Conservation (phyloP, 106 monocot genomes). For the Iris macrosiphon region DNA sequence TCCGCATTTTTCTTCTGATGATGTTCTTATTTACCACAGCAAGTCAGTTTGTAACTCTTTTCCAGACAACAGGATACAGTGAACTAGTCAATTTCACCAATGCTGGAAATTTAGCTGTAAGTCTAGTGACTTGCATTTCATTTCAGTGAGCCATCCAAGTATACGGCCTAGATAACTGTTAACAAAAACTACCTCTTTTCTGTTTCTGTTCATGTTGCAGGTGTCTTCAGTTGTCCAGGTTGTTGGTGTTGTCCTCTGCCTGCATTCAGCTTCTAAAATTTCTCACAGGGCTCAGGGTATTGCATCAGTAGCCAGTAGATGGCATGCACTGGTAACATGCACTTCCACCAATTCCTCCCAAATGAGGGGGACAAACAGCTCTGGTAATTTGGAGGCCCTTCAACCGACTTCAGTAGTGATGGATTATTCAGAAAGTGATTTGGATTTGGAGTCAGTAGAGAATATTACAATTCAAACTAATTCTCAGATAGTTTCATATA, state of each 20-base stretch:
- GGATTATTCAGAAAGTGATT: conserved; percentile 55
- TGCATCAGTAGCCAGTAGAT: conserved; percentile 65
- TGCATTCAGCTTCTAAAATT: conserved; percentile 84
- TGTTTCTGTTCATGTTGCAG: conserved; percentile 26
- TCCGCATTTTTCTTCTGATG: conserved; percentile 63
- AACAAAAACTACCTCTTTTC: neutral
- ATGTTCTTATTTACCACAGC: conserved; percentile 48
- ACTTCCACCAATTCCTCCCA: conserved; percentile 30
- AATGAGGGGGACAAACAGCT: conserved; percentile 19
- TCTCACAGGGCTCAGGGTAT: conserved; percentile 78
- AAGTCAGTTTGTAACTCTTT: conserved; percentile 58
- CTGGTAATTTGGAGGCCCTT: conserved; percentile 27
- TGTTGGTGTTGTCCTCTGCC: conserved; percentile 59
- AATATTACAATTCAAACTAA: conserved; percentile 27
- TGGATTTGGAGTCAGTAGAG: conserved; percentile 74
- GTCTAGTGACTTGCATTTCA: conserved; percentile 11
- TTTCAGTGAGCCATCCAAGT: no score
- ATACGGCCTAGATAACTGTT: no score
- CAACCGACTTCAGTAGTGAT: conserved; percentile 10
- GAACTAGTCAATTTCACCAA: conserved; percentile 56
- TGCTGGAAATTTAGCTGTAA: conserved; percentile 75
- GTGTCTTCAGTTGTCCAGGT: conserved; percentile 74
- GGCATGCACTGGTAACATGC: conserved; percentile 77
- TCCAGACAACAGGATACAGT: conserved; percentile 49
- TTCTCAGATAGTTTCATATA: conserved; percentile 29